phyloP scores from a whole-genome alignment of 768 basidiomycete genomes.

The Suillus lakei region DNA sequence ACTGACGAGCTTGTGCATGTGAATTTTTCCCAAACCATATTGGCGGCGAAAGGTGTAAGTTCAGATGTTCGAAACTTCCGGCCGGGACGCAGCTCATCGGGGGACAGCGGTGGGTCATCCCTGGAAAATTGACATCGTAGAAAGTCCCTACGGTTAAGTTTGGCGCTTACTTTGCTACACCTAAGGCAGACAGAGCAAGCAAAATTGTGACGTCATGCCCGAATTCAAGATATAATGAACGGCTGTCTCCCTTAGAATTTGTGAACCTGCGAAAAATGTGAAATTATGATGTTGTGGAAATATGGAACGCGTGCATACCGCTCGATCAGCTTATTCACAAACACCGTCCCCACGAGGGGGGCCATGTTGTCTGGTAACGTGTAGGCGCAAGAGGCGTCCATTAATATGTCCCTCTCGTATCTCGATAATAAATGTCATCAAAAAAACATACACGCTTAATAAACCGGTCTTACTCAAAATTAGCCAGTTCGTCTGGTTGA shows the following conservation, averaged over 20 bases:
- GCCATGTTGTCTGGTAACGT: slow-evolving; percentile 38
- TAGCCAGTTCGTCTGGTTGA: slow-evolving; percentile 30
- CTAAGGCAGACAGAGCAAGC: slow-evolving; percentile 39
- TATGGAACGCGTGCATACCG: slow-evolving; percentile 21
- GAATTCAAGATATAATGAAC: slow-evolving; percentile 39
- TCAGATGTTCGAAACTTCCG: slow-evolving; percentile 44
- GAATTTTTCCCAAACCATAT: slow-evolving; percentile 49
- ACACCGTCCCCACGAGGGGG: slow-evolving; percentile 38
- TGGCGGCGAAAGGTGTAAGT: slow-evolving; percentile 49
- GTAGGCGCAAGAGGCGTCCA: slow-evolving; percentile 41
- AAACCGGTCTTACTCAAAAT: slow-evolving; percentile 34
- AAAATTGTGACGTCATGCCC: slow-evolving; percentile 45
- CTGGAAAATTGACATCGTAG: slow-evolving; percentile 22
- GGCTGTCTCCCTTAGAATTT: slow-evolving; percentile 33
- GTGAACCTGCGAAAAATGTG: slow-evolving; percentile 23
- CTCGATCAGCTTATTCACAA: slow-evolving; percentile 38
- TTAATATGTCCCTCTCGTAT: slow-evolving; percentile 41
- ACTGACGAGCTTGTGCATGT: slow-evolving; percentile 40
- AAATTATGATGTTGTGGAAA: background rate
- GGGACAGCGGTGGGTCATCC: slow-evolving; percentile 35
- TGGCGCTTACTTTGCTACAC: slow-evolving; percentile 32
- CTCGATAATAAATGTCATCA: slow-evolving; percentile 9
- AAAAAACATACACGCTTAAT: background rate
- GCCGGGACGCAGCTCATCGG: slow-evolving; percentile 28
- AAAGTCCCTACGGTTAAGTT: background rate